Base-by-base conservation (phyloP, 768 basidiomycete species). In the Phallus indusiatus region DNA sequence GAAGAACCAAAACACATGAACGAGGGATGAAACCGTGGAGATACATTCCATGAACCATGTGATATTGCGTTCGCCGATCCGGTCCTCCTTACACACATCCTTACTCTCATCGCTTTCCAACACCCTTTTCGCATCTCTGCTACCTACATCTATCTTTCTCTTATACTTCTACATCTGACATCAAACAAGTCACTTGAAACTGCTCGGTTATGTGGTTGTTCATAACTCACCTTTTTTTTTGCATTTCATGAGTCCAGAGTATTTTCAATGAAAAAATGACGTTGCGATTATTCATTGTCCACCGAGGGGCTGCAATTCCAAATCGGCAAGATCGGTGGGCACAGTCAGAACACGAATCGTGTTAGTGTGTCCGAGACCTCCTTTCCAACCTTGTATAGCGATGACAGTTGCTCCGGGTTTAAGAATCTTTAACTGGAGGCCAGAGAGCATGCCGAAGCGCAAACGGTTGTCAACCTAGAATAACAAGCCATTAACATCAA, bases 321-420 rank as follows among this genome's bases (percentile, higher is more conserved):
- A 74, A 69, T 94, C 91, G 54, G 86, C 88, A 35, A 72, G 62
- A 66, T 92, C 88, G 21, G 87, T 90, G 17, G 91, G 91, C 49
- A 93, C 91, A 46, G 82, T 83, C 65, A 94, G 73, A 62, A 94
- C 81, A 53, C 91, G 86, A 59, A 94, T 76, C 12, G 90, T 93
- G 78, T 94, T 94, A 64, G 92, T 94, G 75, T 96, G 93, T 34
- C 94, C 94, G 49, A 96, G 82, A 60, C 96, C 96, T 48, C 94
- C 91, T 76, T 94, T 95, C 95, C 95, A 99, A n/a, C 96, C 96
- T 73, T 98, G 96, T 5, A 99, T 88, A 53, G 95, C 95, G 63
- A 98, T 78, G 67, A 99, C 81, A 22, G 94, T 91, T 55, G 85
- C 85, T 56, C 92, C 90, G 37, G 91, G 84, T 67, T 84, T 83